phyloP scores from a whole-genome alignment of 2,329 filamentous ascomycete genomes.

The Neurospora sp. region DNA sequence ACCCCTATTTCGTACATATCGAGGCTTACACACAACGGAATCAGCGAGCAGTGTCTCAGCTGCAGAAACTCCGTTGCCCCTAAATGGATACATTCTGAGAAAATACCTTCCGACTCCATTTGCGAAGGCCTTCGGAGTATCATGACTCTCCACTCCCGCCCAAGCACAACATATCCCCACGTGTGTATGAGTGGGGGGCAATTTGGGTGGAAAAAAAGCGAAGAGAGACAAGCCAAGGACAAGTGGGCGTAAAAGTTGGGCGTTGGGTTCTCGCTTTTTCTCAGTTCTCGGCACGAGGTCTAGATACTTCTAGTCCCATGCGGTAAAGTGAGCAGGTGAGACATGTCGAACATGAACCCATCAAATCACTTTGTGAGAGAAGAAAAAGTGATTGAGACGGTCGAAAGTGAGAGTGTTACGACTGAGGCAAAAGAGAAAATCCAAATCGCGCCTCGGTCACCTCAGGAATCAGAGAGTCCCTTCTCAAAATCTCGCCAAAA shows the following conservation, averaged over 20 bases:
- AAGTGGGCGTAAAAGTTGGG: background rate
- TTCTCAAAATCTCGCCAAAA: background rate
- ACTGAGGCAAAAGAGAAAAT: background rate
- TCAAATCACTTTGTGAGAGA: background rate
- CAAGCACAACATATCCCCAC: background rate
- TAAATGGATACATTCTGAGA: background rate
- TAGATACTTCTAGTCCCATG: background rate
- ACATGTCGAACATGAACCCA: background rate
- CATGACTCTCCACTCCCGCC: background rate
- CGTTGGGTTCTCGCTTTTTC: background rate
- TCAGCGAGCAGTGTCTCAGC: background rate
- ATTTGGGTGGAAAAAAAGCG: background rate
- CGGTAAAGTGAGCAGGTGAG: background rate
- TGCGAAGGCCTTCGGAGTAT: background rate
- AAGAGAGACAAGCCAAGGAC: background rate
- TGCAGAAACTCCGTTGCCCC: background rate
- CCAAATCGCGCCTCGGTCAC: background rate
- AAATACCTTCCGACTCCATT: background rate
- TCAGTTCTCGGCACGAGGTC: background rate
- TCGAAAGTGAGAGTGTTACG: background rate
- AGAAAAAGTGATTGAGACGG: background rate
- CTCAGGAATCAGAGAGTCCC: background rate
- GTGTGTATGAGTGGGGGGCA: no score
- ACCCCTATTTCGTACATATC: background rate
- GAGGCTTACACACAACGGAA: background rate